Percentiles rank a stretch among this genome's conserved stretches.
These are phyloP conservation scores for Pythium oligandrum DNA, from an alignment of 352 stramenopile species.

Conservation along the genomic window DNA sequence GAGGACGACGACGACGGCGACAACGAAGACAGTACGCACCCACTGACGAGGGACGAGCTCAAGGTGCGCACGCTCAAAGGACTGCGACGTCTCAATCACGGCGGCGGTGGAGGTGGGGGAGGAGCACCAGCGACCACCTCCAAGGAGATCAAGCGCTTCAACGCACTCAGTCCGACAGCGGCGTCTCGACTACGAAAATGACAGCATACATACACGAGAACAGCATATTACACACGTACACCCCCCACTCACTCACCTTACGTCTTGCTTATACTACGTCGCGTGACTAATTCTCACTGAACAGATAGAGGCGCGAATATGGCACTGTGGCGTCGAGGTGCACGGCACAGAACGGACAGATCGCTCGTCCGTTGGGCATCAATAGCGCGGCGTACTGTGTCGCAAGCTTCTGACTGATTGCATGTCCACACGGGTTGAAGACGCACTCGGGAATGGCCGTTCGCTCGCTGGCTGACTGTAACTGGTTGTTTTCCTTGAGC, in stretches of 20 bases:
- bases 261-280: no score
- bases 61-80: conserved; percentile 89
- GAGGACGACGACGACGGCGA: conserved; percentile 86
- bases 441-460: conserved; percentile 67
- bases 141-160: conserved; percentile 27
- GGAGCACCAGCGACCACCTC: conserved; percentile 7
- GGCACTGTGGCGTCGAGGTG: conserved; percentile 56
- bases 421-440: conserved; percentile 79
- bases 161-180: conserved; percentile 1
- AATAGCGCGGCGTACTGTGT: conserved; percentile 48
- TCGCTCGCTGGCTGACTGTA: conserved; percentile 54
- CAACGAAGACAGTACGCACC: conserved; percentile 83
- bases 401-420: conserved; percentile 65
- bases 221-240: neutral
- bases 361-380: conserved; percentile 72
- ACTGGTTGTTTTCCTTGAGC: conserved; percentile 72
- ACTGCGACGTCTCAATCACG: conserved; percentile 59
- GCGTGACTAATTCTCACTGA: conserved; percentile 41
- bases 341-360: conserved; percentile 78
- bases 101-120: conserved; percentile 5
- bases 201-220: no score
- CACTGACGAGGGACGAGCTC: conserved; percentile 89
- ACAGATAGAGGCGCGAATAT: conserved; percentile 73
- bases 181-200: no score
- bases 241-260: neutral